Evolutionary conservation across 2,329 filamentous ascomycete species (phyloP).

Genomic region (Shiraia sp.): DNA sequence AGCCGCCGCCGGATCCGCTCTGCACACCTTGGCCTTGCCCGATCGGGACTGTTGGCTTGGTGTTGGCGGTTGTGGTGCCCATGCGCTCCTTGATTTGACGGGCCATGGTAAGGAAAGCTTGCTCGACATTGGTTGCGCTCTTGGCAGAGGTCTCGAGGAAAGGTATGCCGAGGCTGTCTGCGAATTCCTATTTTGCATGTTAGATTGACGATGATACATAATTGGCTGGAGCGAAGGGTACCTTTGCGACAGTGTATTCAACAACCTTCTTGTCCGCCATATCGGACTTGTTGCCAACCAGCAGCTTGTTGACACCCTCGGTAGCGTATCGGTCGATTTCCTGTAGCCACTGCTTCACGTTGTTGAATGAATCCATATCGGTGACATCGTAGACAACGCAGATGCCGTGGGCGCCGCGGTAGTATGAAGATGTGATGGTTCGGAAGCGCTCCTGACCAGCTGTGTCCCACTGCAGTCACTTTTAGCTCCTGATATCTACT

Average conservation of each 20-base stretch:
- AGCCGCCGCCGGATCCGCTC: slow-evolving; percentile 80
- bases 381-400: slow-evolving; percentile 99
- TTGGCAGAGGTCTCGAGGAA: slow-evolving; percentile 99
- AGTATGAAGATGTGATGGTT: slow-evolving; percentile 99
- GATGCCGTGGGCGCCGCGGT: slow-evolving; percentile 97
- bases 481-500: slow-evolving; percentile 16
- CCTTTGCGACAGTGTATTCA: slow-evolving; percentile 99
- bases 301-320: slow-evolving; percentile 98
- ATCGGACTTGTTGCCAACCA: slow-evolving; percentile 99
- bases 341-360: slow-evolving; percentile 99
- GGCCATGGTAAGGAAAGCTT: slow-evolving; percentile 99
- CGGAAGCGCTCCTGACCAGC: slow-evolving; percentile 99
- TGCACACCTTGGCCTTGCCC: slow-evolving; percentile 93
- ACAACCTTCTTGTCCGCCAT: slow-evolving; percentile 99
- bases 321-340: slow-evolving; percentile 99
- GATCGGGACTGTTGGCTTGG: slow-evolving; percentile 97
- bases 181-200: slow-evolving; percentile 75
- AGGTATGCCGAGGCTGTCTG: slow-evolving; percentile 96
- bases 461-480: slow-evolving; percentile 82
- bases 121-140: slow-evolving; percentile 99
- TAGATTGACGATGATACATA: slow-evolving; percentile 10
- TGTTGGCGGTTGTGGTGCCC: slow-evolving; percentile 96
- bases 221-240: slow-evolving; percentile 50
- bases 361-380: slow-evolving; percentile 99
- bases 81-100: slow-evolving; percentile 99